Evolutionary conservation across 2,329 filamentous ascomycete species (phyloP), one percentile per base, ranked within the genome.

Genomic region (Cladosporium austrohemisphaericum): DNA sequence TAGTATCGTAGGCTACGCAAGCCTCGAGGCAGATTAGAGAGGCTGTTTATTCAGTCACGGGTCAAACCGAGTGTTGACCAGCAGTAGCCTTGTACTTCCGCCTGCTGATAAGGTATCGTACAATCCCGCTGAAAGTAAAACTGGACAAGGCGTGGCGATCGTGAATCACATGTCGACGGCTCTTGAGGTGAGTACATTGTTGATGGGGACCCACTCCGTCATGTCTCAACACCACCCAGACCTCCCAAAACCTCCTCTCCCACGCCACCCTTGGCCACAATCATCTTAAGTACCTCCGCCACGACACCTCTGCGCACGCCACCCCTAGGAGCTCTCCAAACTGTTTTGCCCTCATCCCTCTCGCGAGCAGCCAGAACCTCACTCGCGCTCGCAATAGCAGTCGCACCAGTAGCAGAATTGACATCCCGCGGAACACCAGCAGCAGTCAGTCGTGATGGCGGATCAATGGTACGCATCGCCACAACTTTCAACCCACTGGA

Each of bases 61-160:
- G n/a, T n/a, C n/a, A n/a, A n/a, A n/a, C n/a, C n/a, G n/a, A n/a
- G n/a, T n/a, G n/a, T n/a, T n/a, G n/a, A n/a, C n/a, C n/a, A n/a
- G n/a, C n/a, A n/a, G n/a, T n/a, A n/a, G n/a, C n/a, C n/a, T n/a
- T n/a, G n/a, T n/a, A n/a, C n/a, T n/a, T n/a, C n/a, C n/a, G n/a
- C n/a, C 3, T 13, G 13, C 29, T 32, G 13, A 14, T 32, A 11
- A 3, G 29, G 29, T 14, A 4, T 32, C 29, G 13, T 32, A 14
- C 29, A 14, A 32, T 32, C 13, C 16, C 11, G 93, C 93, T 1
- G 93, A 98, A 78, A 95, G 95, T 79, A 95, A 89, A 68, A 93
- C 98, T 75, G 74, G 86, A 62, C 90, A 95, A 2, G 90, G 95
- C 63, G 93, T 97, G 75, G 73, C 97, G 57, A 83, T n/a, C n/a